Evolutionary conservation across 148 eudicot species (phyloP).

Genomic region (Nepenthes gracilis): DNA sequence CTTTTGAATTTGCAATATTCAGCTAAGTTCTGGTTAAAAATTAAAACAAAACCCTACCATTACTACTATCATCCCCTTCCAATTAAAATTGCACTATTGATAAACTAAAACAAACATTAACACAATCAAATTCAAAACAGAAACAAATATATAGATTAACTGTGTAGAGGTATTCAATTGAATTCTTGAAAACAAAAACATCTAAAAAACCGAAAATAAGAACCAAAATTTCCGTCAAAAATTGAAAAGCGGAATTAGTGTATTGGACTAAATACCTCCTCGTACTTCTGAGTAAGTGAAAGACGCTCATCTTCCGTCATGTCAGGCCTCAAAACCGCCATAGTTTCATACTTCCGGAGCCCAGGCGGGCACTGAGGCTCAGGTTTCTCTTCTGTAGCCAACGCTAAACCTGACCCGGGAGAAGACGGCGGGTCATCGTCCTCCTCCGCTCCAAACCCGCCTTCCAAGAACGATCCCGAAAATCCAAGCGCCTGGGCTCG

Average conservation of each 20-base stretch:
- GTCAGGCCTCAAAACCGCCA: conserved; percentile 81
- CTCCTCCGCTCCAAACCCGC: conserved; percentile 46
- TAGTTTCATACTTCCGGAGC: conserved; percentile 72
- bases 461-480: conserved; percentile 59
- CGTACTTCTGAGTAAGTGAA: conserved; percentile 63
- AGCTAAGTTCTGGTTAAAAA: too few relatives aligned
- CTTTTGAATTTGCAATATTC: too few relatives aligned
- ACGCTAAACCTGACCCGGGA: conserved; percentile 20
- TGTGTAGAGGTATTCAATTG: too few relatives aligned
- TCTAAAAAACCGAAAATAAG: background rate
- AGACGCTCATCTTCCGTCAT: conserved; percentile 94
- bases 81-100: too few relatives aligned
- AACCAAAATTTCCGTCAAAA: background rate
- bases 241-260: background rate
- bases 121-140: background rate
- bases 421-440: conserved; percentile 28
- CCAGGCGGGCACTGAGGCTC: conserved; percentile 89
- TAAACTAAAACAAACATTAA: background rate
- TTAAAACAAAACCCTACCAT: too few relatives aligned
- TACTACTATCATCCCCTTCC: too few relatives aligned
- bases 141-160: background rate
- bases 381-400: conserved; percentile 45
- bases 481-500: conserved; percentile 47
- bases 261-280: conserved; percentile 38
- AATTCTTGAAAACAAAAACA: background rate